Evolutionary conservation across 371 early-diverging fungal genomes (phyloP), one percentile per base, ranked within the genome.

Genomic region (Lichtheimia corymbifera): DNA sequence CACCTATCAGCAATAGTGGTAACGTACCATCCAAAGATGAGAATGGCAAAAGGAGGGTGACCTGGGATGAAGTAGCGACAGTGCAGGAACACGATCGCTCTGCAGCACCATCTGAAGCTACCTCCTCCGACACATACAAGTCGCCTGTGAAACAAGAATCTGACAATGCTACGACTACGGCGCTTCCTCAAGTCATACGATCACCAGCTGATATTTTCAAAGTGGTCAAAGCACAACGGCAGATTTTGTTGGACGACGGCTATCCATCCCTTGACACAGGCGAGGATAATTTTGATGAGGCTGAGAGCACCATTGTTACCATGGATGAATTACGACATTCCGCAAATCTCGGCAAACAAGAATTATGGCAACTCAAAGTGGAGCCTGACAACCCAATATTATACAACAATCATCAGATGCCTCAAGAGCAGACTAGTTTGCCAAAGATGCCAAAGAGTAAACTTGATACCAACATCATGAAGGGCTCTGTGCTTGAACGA

Each of bases 401-500:
- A n/a, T 59, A 14, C 51, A 59, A 51, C 35, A 35, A 50, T 18
- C 13, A 40, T 15, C 18, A 15, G 14, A 43, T 50, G 56, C 20
- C 53, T 5, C 22, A n/a, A 15, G 13, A 51, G 24, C 20, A 53
- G 27, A 27, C 28, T 43, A 53, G n/a, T 25, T 17, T 17, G 14
- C 52, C 53, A 3, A n/a, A 27, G 30, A 43, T 14, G 35, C 47
- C 5, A 41, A 30, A 15, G 30, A 55, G 45, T 5, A 80, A 77
- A 18, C 44, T 80, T 49, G 85, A 85, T 50, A 81, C 81, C 6
- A 67, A 76, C 2, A 61, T 76, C 4, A 79, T 85, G 85, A 73
- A 73, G 55, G 83, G 83, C 14, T 72, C 71, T 4, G 81, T 86
- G 5, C 74, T 82, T 55, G 84, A 86, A 65, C 73, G 73, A n/a